Evolutionary conservation across 305 asterid species (phyloP), one percentile per base, ranked within the genome.

Genomic region (Fraxinus velutina): DNA sequence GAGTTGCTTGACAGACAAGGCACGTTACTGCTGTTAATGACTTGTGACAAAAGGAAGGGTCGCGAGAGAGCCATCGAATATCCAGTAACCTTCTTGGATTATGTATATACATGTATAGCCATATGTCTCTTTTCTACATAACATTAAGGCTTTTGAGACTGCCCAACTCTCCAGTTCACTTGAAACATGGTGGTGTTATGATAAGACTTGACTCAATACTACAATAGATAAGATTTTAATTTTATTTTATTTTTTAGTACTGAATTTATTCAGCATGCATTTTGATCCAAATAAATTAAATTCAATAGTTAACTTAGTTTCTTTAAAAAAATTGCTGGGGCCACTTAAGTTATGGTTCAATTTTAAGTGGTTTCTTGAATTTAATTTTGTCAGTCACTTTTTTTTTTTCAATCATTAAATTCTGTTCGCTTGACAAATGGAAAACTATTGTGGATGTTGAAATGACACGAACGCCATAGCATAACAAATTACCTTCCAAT

Each of bases 21-120:
- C 33, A 62, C 2, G 33, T 62, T 62, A 22, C 13, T 2, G 32
- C 32, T 22, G 33, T 62, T 62, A 22, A 62, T 62, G 71, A 62
- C 33, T 62, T 60, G 71, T 8, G 15, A 60, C 32, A 60, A 19
- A 8, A 55, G 66, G 66, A n/a, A 55, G 71, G 29, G 32, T 60
- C 15, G 33, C 12, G 24, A 57, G 68, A 57, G 29, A 57, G 29
- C 10, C 68, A 19, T 57, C 12, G 29, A 17, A 57, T 17, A 19
- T 17, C 13, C 68, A 19, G 9, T 7, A 21, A 62, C 32, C 71
- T 22, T 6, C 32, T 21, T 7, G 27, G n/a, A 62, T 62, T 62
- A 44, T 52, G 17, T 79, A 80, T 83, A 78, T 81, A 10, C 78
- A 76, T 73, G 85, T 82, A 78, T 32, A 68, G 60, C 30, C 78